phyloP scores from a whole-genome alignment of 2,329 filamentous ascomycete genomes.

The Apiospora koreana region DNA sequence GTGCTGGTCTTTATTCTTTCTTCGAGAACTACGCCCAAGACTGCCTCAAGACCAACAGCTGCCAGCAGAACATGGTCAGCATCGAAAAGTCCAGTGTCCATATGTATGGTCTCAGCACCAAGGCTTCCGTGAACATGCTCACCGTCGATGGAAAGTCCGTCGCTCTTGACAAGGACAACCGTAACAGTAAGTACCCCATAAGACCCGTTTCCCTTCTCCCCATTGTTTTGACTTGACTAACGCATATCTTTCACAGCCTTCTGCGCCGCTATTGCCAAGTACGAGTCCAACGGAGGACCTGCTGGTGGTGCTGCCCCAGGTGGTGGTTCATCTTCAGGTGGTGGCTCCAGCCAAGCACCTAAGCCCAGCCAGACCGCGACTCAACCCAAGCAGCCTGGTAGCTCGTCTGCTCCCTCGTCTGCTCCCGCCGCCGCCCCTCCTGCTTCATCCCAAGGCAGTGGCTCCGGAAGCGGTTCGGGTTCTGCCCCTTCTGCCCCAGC shows the following conservation, averaged over 20 bases:
- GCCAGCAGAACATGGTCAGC: slow-evolving; percentile 77
- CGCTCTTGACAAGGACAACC: slow-evolving; percentile 61
- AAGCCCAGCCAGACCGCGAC: background rate
- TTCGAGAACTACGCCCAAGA: slow-evolving; percentile 78
- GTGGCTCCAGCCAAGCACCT: slow-evolving; percentile 1
- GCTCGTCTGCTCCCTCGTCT: background rate
- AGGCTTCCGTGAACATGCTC: slow-evolving; percentile 74
- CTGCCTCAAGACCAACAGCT: slow-evolving; percentile 67
- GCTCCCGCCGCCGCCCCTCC: background rate
- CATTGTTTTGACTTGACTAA: background rate
- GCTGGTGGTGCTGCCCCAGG: slow-evolving; percentile 9
- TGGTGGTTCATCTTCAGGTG: slow-evolving; percentile 4
- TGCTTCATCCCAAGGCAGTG: background rate
- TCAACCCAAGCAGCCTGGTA: background rate
- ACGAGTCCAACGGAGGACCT: slow-evolving; percentile 32
- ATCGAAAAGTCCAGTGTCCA: slow-evolving; percentile 65
- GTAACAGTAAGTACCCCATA: slow-evolving; percentile 22
- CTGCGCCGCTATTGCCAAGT: slow-evolving; percentile 61
- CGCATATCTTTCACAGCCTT: slow-evolving; percentile 38
- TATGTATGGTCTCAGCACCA: slow-evolving; percentile 72
- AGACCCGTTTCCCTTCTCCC: background rate
- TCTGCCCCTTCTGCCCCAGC: background rate
- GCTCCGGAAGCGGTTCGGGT: background rate
- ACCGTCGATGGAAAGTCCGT: slow-evolving; percentile 57
- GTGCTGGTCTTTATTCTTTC: slow-evolving; percentile 70